phyloP scores from a whole-genome alignment of 306 rosid genomes.

The Crotalaria pallida region DNA sequence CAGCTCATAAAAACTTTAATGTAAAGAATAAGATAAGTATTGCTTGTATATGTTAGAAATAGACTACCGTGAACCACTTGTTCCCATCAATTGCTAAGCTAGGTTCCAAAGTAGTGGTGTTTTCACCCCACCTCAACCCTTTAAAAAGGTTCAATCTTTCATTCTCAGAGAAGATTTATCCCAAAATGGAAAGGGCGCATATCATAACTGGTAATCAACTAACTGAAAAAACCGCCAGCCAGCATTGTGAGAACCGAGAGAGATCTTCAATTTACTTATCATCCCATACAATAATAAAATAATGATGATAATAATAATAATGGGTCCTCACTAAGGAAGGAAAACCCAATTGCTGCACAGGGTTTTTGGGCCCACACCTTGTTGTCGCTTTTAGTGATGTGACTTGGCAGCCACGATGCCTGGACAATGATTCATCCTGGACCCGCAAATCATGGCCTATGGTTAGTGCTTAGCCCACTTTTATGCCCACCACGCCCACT shows the following conservation, averaged over 20 bases:
- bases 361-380: background rate
- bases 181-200: slow-evolving; percentile 11
- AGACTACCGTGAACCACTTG: too few relatives aligned
- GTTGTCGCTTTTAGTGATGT: slow-evolving; percentile 24
- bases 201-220: background rate
- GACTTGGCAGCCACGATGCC: slow-evolving; percentile 32
- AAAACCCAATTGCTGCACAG: slow-evolving; percentile 30
- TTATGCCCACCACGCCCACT: slow-evolving; percentile 43
- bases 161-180: slow-evolving; percentile 6
- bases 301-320: too few relatives aligned
- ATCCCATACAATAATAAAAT: background rate
- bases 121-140: background rate
- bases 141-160: background rate
- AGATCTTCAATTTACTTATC: background rate
- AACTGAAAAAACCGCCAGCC: slow-evolving; percentile 47
- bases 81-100: too few relatives aligned
- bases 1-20: too few relatives aligned
- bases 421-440: slow-evolving; percentile 51
- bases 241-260: background rate
- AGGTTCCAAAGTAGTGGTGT: slow-evolving; percentile 1
- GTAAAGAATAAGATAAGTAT: too few relatives aligned
- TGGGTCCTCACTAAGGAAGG: slow-evolving; percentile 10
- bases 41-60: too few relatives aligned
- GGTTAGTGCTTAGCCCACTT: slow-evolving; percentile 57
- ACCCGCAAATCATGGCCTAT: slow-evolving; percentile 39